Conservation (phyloP, 768 basidiomycete species). For the Pulveroboletus sp. region DNA sequence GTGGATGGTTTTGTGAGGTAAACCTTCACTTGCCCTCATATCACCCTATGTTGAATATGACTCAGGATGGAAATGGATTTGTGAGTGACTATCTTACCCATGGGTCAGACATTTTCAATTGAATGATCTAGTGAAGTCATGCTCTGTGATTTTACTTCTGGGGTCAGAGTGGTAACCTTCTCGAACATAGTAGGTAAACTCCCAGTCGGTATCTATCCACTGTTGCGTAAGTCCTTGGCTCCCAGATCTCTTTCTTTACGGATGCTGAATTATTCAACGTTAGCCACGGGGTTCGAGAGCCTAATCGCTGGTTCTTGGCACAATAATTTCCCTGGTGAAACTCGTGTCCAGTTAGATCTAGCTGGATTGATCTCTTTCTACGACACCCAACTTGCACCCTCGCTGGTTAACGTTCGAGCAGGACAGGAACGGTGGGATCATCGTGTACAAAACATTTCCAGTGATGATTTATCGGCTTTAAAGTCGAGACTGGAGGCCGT, state of each 20-base stretch:
- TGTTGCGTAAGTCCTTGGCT: not conserved
- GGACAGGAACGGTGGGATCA: conserved; percentile 30
- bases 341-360: conserved; percentile 32
- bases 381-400: conserved; percentile 30
- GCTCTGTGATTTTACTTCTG: conserved; percentile 32
- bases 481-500: conserved; percentile 8
- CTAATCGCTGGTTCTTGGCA: conserved; percentile 30
- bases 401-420: conserved; percentile 25
- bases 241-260: not conserved
- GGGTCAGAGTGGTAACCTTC: conserved; percentile 24
- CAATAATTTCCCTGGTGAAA: conserved; percentile 34
- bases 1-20: conserved; percentile 49
- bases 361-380: conserved; percentile 36
- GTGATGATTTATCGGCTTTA: conserved; percentile 14
- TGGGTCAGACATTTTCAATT: not conserved
- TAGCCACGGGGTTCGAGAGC: not conserved
- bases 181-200: conserved; percentile 3
- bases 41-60: not conserved
- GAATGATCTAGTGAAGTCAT: conserved; percentile 32
- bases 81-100: conserved; percentile 12
- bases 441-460: conserved; percentile 26
- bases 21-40: not conserved
- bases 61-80: conserved; percentile 32
- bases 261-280: not conserved
- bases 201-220: too few species aligned